Evolutionary conservation across 2,329 filamentous ascomycete genomes (phyloP), one percentile per base, ranked within the genome.

Genomic region (Cadophora malorum): DNA sequence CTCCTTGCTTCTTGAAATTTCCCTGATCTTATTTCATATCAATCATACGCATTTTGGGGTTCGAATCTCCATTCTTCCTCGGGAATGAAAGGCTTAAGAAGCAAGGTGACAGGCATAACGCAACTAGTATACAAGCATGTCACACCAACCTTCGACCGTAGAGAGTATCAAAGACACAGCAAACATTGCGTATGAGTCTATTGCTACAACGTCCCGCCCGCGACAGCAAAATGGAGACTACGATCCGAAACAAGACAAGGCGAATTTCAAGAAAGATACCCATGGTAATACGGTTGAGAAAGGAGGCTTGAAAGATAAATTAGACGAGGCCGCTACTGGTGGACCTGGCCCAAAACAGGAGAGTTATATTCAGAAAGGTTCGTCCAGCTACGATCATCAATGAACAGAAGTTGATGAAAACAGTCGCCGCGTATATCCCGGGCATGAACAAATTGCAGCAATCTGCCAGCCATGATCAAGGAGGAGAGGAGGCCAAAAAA

Each of bases 301-400:
- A 49, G 70, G 74, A 3, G 66, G 64, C 59, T 72, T 70, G 41
- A 76, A 76, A 52, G 68, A 76, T 41, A 69, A 73, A 66, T 68
- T 76, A 58, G 73, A 75, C 45, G 61, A 70, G 31, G 74, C 74
- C 61, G 73, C 73, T 21, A 8, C 56, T 52, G 67, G 71, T 3
- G 65, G 58, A 33, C 45, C 53, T 6, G 9, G 47, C 9, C 50
- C 69, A 38, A 66, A 68, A 59, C 66, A 71, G 52, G 66, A 69
- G 47, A 67, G 64, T 19, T 69, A 66, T 33, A 60, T 74, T 23
- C 71, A 71, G 52, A 74, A 73, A 69, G 73, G 75, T 75, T 67
- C 25, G 56, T 53, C 16, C 53, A 69, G 45, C 65, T 71, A 65
- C 61, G 67, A 35, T 45, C 12, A 45, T 6, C 12, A 19, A 55